Conservation (phyloP, 192 early-diverging fungal species). For the Mortierella hygrophila region DNA sequence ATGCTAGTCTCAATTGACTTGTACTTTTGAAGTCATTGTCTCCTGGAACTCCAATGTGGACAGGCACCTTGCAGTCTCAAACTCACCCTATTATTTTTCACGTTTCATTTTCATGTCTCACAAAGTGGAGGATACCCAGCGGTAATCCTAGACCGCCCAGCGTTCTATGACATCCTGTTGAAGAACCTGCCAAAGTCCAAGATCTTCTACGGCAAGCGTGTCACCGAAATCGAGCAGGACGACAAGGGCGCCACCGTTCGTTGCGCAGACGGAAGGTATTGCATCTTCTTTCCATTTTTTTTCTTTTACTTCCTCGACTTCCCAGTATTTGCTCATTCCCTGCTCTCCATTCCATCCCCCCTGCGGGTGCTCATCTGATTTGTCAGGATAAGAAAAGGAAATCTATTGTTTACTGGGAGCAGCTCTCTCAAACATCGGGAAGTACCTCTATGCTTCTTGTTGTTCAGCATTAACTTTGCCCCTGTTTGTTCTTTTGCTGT, state of each 20-base stretch:
- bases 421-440: neutral
- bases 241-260: slow-evolving; percentile 29
- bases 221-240: slow-evolving; percentile 30
- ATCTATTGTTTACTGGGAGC: neutral
- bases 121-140: slow-evolving; percentile 49
- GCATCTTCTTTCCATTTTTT: neutral
- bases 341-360: neutral
- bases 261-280: slow-evolving; percentile 51
- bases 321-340: neutral
- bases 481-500: neutral
- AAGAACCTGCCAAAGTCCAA: slow-evolving; percentile 48
- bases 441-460: neutral
- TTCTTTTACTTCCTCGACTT: neutral
- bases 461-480: neutral
- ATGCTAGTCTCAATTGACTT: neutral
- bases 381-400: neutral
- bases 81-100: neutral
- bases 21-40: neutral
- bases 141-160: slow-evolving; percentile 51
- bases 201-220: slow-evolving; percentile 41
- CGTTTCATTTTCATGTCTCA: neutral
- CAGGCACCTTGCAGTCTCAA: neutral
- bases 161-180: slow-evolving; percentile 39
- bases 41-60: neutral
- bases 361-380: neutral